Base-by-base conservation (phyloP, 202 grass and related monocot species). In the Digitaria exilis region DNA sequence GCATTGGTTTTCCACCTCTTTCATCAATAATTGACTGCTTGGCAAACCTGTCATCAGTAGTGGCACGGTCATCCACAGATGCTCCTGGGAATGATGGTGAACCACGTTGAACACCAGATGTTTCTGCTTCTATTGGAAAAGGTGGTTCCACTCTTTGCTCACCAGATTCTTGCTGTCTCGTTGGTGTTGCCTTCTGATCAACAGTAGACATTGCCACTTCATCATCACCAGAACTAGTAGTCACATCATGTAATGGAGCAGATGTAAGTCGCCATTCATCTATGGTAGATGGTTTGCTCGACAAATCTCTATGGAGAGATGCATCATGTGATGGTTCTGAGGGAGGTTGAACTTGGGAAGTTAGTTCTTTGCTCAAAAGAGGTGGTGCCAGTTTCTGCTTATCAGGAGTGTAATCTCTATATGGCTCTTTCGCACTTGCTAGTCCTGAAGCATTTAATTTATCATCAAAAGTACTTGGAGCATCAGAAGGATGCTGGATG, bases 181-280 rank as follows among this genome's bases (percentile, higher is more conserved):
- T 34, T 71, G 64, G 72, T 71, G 51, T 61, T 71, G 49, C 65
- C 24, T 34, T 83, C 48, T 88, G 65, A 83, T 78, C 65, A 82
- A 34, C 50, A 17, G 34, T 45, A 25, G 79, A 34, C 32, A 54
- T 58, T 55, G 19, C 65, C 45, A 26, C 26, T 55, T 52, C 44
- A 77, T 77, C 31, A 87, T 55, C 64, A 52, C 25, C 77, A 68
- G 44, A 76, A 52, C 37, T 46, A 65, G 34, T 29, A 72, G 65
- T 71, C 61, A 32, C 21, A 32, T 31, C 82, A 69, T 76, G 52
- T n/a, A 80, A 28, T 88, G 81, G 60, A 7, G 1, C 42, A 43
- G 76, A 80, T 76, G 76, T 9, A 59, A 4, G 51, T 4, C 18
- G 70, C 87, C 87, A 88, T 62, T 84, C 18, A 66, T 75, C 51